Evolutionary conservation across 176 grass and related monocot species (phyloP).

Genomic region (Phragmites australis): DNA sequence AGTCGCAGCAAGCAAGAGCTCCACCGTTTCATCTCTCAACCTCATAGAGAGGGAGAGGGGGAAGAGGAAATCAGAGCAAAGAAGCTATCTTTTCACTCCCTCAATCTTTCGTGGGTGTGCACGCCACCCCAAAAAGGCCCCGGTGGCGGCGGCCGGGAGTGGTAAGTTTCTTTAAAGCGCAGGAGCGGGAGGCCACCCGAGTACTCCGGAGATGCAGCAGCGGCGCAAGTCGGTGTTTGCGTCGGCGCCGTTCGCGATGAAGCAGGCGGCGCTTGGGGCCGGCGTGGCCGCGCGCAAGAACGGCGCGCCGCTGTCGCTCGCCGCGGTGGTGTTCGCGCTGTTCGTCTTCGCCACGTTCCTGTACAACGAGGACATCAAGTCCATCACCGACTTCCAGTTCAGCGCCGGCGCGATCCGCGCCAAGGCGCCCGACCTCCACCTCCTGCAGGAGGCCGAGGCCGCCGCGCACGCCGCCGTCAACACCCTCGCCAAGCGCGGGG

Average conservation of each 20-base stretch:
- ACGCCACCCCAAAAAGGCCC: constrained; percentile 20
- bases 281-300: constrained; percentile 67
- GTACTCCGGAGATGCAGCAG: constrained; percentile 58
- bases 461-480: constrained; percentile 54
- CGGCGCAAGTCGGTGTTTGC: constrained; percentile 74
- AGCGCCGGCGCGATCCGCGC: constrained; percentile 48
- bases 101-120: neutral
- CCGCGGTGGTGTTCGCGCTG: constrained; percentile 63
- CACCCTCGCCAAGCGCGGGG: constrained; percentile 45
- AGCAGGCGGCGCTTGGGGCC: constrained; percentile 66
- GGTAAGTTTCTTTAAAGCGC: constrained; percentile 22
- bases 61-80: constrained; percentile 29
- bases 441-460: constrained; percentile 65
- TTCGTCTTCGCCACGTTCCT: constrained; percentile 86
- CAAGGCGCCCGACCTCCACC: constrained; percentile 49
- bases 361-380: constrained; percentile 96
- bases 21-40: constrained; percentile 3
- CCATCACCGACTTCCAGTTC: constrained; percentile 86
- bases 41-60: neutral
- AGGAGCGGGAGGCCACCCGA: neutral
- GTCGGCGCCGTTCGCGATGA: constrained; percentile 63
- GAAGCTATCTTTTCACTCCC: neutral
- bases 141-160: neutral
- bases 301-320: constrained; percentile 66
- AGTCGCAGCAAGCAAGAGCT: constrained; percentile 20